phyloP scores from a whole-genome alignment of 2,329 filamentous ascomycete species.

The Penicillium sp. region DNA sequence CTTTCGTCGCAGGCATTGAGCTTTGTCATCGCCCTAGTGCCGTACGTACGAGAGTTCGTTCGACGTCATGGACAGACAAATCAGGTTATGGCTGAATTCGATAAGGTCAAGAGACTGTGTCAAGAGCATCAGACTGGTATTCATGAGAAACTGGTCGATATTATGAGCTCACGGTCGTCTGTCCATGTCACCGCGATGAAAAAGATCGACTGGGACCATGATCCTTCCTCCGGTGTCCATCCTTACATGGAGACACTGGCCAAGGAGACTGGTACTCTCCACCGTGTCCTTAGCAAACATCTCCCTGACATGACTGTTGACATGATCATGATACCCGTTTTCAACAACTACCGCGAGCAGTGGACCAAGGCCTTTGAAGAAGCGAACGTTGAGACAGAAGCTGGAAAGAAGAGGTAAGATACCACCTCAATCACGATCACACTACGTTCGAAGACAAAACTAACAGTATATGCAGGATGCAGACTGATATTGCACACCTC shows the following conservation, averaged over 20 bases:
- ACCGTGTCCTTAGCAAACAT: constrained; percentile 82
- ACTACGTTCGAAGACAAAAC: background rate
- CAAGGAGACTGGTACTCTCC: constrained; percentile 83
- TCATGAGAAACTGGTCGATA: constrained; percentile 90
- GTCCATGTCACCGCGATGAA: constrained; percentile 77
- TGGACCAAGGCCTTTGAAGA: constrained; percentile 74
- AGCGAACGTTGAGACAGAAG: constrained; percentile 67
- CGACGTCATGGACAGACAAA: constrained; percentile 70
- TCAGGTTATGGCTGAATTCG: constrained; percentile 78
- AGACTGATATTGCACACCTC: constrained; percentile 77
- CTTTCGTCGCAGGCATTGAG: constrained; percentile 87
- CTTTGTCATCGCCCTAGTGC: constrained; percentile 85
- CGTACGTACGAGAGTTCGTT: constrained; percentile 89
- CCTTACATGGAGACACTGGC: constrained; percentile 84
- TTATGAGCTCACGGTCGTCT: constrained; percentile 80
- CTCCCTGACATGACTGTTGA: constrained; percentile 76
- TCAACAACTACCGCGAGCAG: constrained; percentile 79
- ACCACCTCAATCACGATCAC: background rate
- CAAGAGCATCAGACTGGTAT: constrained; percentile 92
- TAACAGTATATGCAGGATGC: constrained; percentile 62
- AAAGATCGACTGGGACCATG: constrained; percentile 74
- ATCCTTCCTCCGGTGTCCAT: constrained; percentile 59
- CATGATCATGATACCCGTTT: constrained; percentile 86
- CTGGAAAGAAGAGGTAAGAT: constrained; percentile 73
- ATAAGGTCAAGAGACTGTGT: constrained; percentile 80